Evolutionary conservation across 148 eudicot species (phyloP).

Genomic region (Polygonum maritimum): DNA sequence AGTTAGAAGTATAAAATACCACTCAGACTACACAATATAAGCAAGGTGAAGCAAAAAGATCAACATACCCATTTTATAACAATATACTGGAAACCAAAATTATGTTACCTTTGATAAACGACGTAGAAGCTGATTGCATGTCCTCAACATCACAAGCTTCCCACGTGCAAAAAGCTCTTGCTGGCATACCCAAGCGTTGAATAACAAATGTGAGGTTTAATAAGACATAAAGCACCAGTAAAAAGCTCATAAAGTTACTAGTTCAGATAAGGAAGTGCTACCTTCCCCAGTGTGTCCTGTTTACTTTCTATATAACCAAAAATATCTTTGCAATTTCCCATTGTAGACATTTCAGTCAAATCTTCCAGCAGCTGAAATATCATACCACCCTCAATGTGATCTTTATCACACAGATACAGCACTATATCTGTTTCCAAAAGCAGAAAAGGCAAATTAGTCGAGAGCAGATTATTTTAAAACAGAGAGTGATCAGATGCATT

Average conservation of each 20-base stretch:
- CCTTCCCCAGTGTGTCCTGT: conserved; percentile 98
- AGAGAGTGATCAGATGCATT: background rate
- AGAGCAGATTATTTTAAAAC: background rate
- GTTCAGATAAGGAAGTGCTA: conserved; percentile 13
- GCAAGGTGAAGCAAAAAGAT: background rate
- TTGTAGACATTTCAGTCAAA: conserved; percentile 98
- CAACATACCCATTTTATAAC: background rate
- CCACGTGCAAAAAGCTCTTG: conserved; percentile 96
- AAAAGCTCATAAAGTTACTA: conserved; percentile 3
- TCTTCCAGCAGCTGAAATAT: conserved; percentile 96
- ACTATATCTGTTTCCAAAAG: conserved; percentile 56
- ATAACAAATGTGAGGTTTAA: background rate
- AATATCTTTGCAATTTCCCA: conserved; percentile 91
- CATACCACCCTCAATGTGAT: conserved; percentile 98
- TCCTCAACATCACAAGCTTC: conserved; percentile 97
- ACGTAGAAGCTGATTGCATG: conserved; percentile 98
- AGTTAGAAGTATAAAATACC: background rate
- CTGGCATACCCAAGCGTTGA: conserved; percentile 29
- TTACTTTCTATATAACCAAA: conserved; percentile 96
- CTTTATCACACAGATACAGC: conserved; percentile 94
- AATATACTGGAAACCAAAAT: background rate
- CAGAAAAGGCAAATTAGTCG: background rate
- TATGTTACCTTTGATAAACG: conserved; percentile 86
- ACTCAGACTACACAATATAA: background rate
- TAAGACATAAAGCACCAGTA: background rate